Evolutionary conservation across 2,329 filamentous ascomycete genomes (phyloP), one percentile per base, ranked within the genome.

Genomic region (Cercospora nicotianae): DNA sequence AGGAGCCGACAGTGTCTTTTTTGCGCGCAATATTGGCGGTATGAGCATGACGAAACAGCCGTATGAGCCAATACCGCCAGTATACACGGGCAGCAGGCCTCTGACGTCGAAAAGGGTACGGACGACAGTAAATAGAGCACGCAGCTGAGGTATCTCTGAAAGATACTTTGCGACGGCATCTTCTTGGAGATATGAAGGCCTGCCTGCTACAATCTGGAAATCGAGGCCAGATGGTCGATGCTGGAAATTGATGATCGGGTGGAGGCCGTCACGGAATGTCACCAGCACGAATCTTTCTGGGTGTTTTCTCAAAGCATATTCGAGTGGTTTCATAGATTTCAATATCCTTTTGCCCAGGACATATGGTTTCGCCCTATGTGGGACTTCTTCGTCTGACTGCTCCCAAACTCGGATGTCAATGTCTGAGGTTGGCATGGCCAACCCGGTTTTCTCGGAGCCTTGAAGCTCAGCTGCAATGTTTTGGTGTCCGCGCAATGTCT

Each of bases 21-120:
- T 18, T 5, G 42, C 39, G 6, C 67, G 69, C 18, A 65, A 66
- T 69, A 88, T 76, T 30, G 83, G 82, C 5, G 86, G 84, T 13
- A 85, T 83, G 18, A 89, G 76, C 80, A 89, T 85, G 78, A 87
- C 84, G 72, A 87, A 82, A 9, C 87, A 77, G 12, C 82, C 79
- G 72, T 89, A 87, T 0, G 85, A 83, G 16, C 82, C 82, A 36
- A 89, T 76, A 1, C 85, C 84, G n/a, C 83, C 82, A 3, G 76
- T 73, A 64, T 78, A 81, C 18, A 83, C 80, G 63, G 85, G 82
- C 33, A 81, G 80, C 2, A 89, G 75, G 26, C 80, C 81, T 45
- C 84, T 82, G 23, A 84, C 78, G 62, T 85, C 80, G 48, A 90
- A 78, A 16, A 82, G 78, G 60, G 83, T 79, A 69, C 85, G 86